These are phyloP conservation scores for Trifolium fragiferum DNA, from an alignment of 306 rosid species.

Conservation along the genomic window DNA sequence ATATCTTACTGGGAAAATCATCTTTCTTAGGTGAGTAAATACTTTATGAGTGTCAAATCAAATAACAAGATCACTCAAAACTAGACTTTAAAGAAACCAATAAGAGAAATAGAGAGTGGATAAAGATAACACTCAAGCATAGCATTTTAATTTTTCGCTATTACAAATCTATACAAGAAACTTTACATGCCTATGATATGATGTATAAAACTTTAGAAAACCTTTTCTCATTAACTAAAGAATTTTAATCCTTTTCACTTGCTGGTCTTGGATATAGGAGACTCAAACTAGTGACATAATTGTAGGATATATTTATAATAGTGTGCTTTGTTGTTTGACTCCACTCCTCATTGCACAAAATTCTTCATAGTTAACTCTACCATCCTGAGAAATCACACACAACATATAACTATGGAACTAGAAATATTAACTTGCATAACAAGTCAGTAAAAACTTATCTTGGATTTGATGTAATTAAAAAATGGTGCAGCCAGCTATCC, in stretches of 20 bases:
- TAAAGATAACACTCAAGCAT: no score
- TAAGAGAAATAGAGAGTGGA: not conserved
- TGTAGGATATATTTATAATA: conserved; percentile 52
- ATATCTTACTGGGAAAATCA: not conserved
- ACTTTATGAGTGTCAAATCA: conserved; percentile 2
- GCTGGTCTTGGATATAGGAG: conserved; percentile 15
- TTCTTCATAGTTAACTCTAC: conserved; percentile 86
- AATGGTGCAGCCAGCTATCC: not conserved
- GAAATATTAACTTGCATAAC: not conserved
- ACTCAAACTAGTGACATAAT: conserved; percentile 28
- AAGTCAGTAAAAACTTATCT: not conserved
- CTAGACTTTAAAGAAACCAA: not conserved
- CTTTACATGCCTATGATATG: conserved; percentile 37
- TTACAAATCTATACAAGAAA: conserved; percentile 15
- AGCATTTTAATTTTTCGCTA: not conserved
- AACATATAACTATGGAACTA: conserved; percentile 24
- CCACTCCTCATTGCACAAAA: conserved; percentile 91
- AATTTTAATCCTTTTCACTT: conserved; percentile 25
- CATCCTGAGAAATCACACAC: conserved; percentile 70
- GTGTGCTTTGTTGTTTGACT: conserved; percentile 63
- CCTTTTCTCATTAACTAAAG: no score
- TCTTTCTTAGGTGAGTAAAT: not conserved
- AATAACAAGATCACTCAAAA: conserved; percentile 29
- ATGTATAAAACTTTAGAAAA: conserved; percentile 26
- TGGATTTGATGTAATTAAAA: not conserved